Base-by-base conservation (phyloP, 176 grass and related monocot genomes). In the Musa schizocarpa region DNA sequence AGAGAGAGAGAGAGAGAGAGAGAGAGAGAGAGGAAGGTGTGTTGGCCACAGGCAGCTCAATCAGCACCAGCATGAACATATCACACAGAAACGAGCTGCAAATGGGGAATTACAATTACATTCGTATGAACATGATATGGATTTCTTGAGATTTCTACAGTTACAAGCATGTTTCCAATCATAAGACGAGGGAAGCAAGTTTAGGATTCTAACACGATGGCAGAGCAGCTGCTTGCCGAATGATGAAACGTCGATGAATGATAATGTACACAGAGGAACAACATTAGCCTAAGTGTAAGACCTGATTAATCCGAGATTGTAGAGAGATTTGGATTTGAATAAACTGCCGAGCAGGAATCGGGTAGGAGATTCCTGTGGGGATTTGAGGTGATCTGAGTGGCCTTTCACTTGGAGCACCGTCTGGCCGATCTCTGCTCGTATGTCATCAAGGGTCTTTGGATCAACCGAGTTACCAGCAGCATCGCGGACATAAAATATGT, bases 401-500 rank as follows among this genome's bases (percentile, higher is more conserved):
- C 79, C 88, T 70, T 82, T 95, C 65, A 95, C 92, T 89, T 90
- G 79, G 50, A 95, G 85, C 63, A 78, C 57, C 29, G 82, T 86
- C 8, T 86, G 83, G 1, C 88, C 92, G 51, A 95, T 90, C 76
- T 80, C 78, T 81, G 88, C 74, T 72, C 92, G 82, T 82, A 90
- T 86, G 74, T 85, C 81, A 13, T 90, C 85, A 75, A 95, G 84
- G n/a, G 79, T 81, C 85, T 90, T 95, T 67, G 87, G 76, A 72
- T 90, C 83, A 23, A 95, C 88, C 2, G 74, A 69, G 56, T 86
- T 82, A 20, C 85, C 91, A 1, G 79, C 71, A 13, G 87, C 82
- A 63, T 85, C 83, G 0, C 81, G 81, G 13, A 94, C 85, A 25
- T 95, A 95, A 82, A 95, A 95, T 43, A 81, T 95, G 82, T 95